Evolutionary conservation across 2,329 filamentous ascomycete species (phyloP).

Genomic region (Elsinoe perseae): DNA sequence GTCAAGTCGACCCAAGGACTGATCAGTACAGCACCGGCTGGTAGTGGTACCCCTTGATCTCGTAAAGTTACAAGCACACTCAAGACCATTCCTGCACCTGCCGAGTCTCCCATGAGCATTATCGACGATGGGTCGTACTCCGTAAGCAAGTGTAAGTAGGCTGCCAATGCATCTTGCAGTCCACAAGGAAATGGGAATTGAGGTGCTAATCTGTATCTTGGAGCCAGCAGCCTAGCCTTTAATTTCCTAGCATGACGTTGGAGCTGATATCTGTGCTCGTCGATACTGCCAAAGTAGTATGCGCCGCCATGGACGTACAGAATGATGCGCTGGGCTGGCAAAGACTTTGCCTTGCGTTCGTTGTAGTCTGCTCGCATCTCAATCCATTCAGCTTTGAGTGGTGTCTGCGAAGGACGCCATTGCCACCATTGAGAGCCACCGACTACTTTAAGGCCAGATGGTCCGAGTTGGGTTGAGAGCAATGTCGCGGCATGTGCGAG

Average conservation of each 20-base stretch:
- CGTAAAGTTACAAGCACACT: constrained; percentile 70
- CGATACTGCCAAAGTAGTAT: constrained; percentile 91
- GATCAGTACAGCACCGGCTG: constrained; percentile 81
- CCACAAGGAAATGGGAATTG: constrained; percentile 96
- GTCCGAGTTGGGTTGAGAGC: constrained; percentile 67
- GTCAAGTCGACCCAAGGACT: constrained; percentile 95
- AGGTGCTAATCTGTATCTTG: constrained; percentile 77
- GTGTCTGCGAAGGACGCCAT: constrained; percentile 62
- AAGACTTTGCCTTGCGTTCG: constrained; percentile 48
- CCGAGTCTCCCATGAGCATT: constrained; percentile 83
- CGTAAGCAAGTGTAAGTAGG: constrained; percentile 75
- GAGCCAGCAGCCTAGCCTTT: constrained; percentile 78
- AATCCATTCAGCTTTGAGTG: constrained; percentile 83
- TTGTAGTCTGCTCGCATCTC: constrained; percentile 83
- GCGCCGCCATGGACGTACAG: constrained; percentile 90
- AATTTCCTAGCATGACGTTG: constrained; percentile 92
- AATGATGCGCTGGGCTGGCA: constrained; percentile 63
- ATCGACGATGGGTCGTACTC: constrained; percentile 73
- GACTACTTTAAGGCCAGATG: constrained; percentile 63
- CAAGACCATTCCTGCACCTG: constrained; percentile 83
- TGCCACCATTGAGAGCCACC: constrained; percentile 86
- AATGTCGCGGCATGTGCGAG: constrained; percentile 58
- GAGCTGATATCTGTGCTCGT: constrained; percentile 97
- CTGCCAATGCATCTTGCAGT: constrained; percentile 78
- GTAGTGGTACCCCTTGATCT: constrained; percentile 74